Base-by-base conservation (phyloP, 805 yeast species). In the Starmerella cellae region DNA sequence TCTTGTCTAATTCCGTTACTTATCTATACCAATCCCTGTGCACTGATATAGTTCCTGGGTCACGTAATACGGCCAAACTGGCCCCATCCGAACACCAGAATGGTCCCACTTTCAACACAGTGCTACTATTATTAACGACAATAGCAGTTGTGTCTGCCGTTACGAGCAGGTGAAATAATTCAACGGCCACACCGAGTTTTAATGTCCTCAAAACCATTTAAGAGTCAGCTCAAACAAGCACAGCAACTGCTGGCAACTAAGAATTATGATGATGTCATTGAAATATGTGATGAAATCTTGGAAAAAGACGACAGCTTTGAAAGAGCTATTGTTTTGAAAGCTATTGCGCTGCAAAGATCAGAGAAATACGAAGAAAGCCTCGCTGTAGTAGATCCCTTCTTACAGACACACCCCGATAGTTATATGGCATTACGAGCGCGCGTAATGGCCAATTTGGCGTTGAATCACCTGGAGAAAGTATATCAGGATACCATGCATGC, bases 381-480 rank as follows among this genome's bases (percentile, higher is more conserved):
- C 62, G 31, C 67, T 57, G 18, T 74, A 69, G 37, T 60, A 75
- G 14, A 55, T 49, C 16, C 60, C 64, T 49, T 72, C 70, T 50
- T 63, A 72, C 19, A 66, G 61, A 9, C 60, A 69, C 22, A 56
- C 61, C 37, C 62, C 48, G 27, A 55, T 46, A 73, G 77, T 39
- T 49, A 75, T 1, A 58, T 72, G 21, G 93, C 85, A 0, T 87
- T 91, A 93, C 83, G 82, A 54, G 97, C 97, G 1, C 66, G 78
- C 45, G 61, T 75, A 30, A 42, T 47, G 10, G 39, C 58, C 4
- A 51, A 54, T 34, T 53, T 52, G 16, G 44, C 41, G 10, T 38
- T 29, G n/a, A 47, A 52, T 13, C 46, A 55, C 20, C 45, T 43
- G 17, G 20, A 30, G 4, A 45, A 40, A 10, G 51, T 51, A 35